Evolutionary conservation across 768 basidiomycete genomes (phyloP).

Genomic region (Tricholoma terreum): DNA sequence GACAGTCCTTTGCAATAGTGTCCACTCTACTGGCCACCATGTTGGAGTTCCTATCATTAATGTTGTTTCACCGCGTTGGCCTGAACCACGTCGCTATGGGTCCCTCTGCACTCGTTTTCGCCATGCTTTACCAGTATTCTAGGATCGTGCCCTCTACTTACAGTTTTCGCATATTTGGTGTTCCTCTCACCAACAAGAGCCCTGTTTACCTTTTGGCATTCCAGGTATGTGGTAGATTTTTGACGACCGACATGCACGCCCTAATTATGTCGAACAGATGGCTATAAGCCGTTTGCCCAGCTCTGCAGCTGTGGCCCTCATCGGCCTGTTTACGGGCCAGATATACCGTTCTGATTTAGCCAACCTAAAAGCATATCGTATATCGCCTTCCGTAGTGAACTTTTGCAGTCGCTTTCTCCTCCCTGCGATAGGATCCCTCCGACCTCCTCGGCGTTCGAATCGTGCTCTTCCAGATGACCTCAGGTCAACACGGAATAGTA

Average conservation of each 20-base stretch:
- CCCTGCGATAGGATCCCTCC: constrained; percentile 66
- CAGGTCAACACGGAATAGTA: constrained; percentile 17
- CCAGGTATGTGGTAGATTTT: constrained; percentile 49
- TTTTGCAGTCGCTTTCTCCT: constrained; percentile 56
- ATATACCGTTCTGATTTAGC: constrained; percentile 83
- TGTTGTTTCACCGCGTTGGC: constrained; percentile 63
- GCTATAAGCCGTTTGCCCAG: constrained; percentile 65
- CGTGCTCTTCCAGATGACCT: constrained; percentile 68
- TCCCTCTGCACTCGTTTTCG: constrained; percentile 73
- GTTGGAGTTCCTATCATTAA: constrained; percentile 60
- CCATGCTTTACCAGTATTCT: constrained; percentile 79
- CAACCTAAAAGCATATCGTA: constrained; percentile 74
- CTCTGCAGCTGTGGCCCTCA: constrained; percentile 54
- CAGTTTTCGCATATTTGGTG: constrained; percentile 69
- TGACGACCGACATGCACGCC: constrained; percentile 6
- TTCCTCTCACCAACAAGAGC: constrained; percentile 74
- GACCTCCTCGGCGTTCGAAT: constrained; percentile 62
- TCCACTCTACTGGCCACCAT: constrained; percentile 64
- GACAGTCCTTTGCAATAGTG: constrained; percentile 74
- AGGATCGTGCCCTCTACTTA: constrained; percentile 76
- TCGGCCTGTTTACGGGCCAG: constrained; percentile 71
- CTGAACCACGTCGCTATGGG: constrained; percentile 77
- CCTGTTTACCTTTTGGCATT: constrained; percentile 67
- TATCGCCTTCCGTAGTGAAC: constrained; percentile 56
- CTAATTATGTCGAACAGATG: constrained; percentile 43